Conservation (phyloP, 2,329 filamentous ascomycete species). For the Fusarium mundagurra region DNA sequence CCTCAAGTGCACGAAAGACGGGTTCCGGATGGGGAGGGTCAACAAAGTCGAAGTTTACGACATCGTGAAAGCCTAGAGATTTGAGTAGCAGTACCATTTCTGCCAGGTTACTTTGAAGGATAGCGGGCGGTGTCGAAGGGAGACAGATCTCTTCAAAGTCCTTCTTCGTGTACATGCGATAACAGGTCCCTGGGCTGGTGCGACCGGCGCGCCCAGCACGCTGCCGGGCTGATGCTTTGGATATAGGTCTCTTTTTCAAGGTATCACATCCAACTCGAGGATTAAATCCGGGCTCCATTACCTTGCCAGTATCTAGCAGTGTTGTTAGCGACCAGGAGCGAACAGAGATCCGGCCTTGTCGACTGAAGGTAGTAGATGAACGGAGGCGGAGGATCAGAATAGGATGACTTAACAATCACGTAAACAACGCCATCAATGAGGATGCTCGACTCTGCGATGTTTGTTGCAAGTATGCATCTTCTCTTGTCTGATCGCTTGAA, state of each 20-base stretch:
- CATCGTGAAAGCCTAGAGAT: not conserved
- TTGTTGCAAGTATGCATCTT: not conserved
- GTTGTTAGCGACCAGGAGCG: not conserved
- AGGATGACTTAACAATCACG: not conserved
- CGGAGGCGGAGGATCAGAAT: no score
- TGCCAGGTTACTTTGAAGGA: rapidly evolving
- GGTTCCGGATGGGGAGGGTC: not conserved
- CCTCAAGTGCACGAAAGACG: not conserved
- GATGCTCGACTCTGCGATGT: not conserved
- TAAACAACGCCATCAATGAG: not conserved
- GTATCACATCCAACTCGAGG: not conserved
- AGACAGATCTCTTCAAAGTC: not conserved
- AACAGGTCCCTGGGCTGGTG: not conserved
- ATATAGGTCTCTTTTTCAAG: rapidly evolving
- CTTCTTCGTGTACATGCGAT: not conserved
- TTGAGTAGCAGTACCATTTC: not conserved
- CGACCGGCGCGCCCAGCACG: not conserved
- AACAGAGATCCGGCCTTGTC: not conserved
- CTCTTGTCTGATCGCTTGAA: not conserved
- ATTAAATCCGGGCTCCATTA: rapidly evolving
- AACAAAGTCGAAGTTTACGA: not conserved
- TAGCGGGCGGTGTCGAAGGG: not conserved
- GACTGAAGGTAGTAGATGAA: not conserved
- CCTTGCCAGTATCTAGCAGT: not conserved
- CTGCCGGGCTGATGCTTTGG: not conserved